Evolutionary conservation across 306 rosid genomes (phyloP), one percentile per base, ranked within the genome.

Genomic region (Mucuna pruriens): DNA sequence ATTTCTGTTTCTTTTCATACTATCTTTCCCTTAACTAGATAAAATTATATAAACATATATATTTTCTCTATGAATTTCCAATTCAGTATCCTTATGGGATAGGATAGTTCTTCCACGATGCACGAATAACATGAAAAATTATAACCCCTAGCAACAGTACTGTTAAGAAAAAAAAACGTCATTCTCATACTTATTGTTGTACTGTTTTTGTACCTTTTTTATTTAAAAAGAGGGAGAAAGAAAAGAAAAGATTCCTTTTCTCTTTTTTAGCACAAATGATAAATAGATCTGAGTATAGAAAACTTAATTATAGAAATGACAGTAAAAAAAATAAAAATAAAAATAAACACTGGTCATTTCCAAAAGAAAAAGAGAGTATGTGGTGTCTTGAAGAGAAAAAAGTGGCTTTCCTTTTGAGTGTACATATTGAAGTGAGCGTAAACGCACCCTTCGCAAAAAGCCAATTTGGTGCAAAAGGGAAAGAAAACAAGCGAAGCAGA

Each of bases 391-490:
- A 9, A 29, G 46, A 39, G 70, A 26, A 68, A 68, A 75, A 82
- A 55, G 62, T 66, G 16, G 20, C 20, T 3, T 5, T 58, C 54
- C 44, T 67, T 31, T 75, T 40, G 3, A 23, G 63, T 17, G 16
- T 57, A 54, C 68, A 42, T 57, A 39, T 36, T 55, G 6, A 29
- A 63, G 81, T 10, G 51, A n/a, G 51, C 26, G 13, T 4, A 63
- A n/a, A 39, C 4, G 60, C 29, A 16, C 46, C 29, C 49, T 26
- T 60, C 6, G 51, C 39, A 51, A 64, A 51, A 74, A 81, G 80
- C 68, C 84, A 51, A 81, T 38, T 51, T 60, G 39, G 60, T 55
- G 62, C 34, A 67, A 46, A 60, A 33, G 45, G 16, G 48, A 67
- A 76, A 76, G 66, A 34, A 75, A 54, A 44, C 16, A 75, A 64